Evolutionary conservation across 306 rosid genomes (phyloP).

Genomic region (Cyamopsis tetragonoloba): DNA sequence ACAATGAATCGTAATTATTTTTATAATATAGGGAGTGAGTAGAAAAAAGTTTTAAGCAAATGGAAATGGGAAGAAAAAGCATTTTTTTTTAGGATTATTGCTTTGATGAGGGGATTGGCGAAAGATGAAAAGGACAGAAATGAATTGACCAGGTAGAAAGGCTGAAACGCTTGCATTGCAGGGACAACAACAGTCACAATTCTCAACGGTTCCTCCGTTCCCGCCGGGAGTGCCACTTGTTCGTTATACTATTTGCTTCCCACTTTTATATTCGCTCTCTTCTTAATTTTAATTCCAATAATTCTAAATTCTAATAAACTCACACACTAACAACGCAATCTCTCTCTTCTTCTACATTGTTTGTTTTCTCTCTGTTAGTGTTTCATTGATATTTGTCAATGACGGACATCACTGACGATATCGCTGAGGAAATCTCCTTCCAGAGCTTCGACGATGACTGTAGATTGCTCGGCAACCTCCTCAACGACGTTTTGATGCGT

Average conservation of each 20-base stretch:
- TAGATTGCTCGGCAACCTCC: conserved; percentile 66
- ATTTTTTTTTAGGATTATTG: too few relatives aligned
- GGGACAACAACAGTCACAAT: neutral
- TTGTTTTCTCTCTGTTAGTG: neutral
- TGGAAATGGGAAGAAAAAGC: too few relatives aligned
- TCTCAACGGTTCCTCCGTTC: conserved; percentile 8
- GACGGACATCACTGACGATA: conserved; percentile 91
- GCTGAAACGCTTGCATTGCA: neutral
- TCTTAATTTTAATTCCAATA: too few relatives aligned
- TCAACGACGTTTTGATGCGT: conserved; percentile 63
- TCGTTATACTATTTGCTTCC: neutral
- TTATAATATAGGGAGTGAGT: too few relatives aligned
- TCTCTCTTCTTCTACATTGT: too few relatives aligned
- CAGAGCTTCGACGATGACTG: conserved; percentile 86
- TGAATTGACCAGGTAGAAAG: neutral
- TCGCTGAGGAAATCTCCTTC: conserved; percentile 84
- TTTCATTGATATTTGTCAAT: conserved; percentile 24
- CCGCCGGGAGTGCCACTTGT: conserved; percentile 43
- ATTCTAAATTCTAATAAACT: too few relatives aligned
- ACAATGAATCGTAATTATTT: too few relatives aligned
- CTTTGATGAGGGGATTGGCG: neutral
- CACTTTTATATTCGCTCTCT: neutral
- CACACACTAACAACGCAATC: neutral
- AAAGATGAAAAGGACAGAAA: neutral
- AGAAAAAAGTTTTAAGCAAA: too few relatives aligned